Evolutionary conservation across 1,284 basidiomycete species (phyloP).

Genomic region (Taiwanofungus camphoratus): DNA sequence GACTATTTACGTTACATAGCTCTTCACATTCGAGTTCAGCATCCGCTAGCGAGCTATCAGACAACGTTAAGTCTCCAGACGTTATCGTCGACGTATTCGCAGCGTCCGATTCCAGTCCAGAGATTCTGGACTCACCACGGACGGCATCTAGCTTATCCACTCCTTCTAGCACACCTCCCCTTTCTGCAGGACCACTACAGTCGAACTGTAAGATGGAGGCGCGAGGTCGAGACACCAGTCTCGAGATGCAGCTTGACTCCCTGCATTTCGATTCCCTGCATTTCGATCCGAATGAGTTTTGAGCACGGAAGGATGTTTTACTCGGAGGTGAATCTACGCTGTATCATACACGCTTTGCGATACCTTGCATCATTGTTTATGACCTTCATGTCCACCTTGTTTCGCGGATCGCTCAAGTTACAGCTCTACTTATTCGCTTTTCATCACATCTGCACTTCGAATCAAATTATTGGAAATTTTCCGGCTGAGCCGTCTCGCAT

Average conservation of each 20-base stretch:
- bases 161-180: conserved; percentile 3
- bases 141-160: conserved; percentile 8
- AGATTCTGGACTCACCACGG: conserved; percentile 10
- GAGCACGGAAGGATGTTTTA: conserved; percentile 6
- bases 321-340: neutral
- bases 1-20: conserved; percentile 21
- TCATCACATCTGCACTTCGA: conserved; percentile 1
- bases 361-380: conserved; percentile 6
- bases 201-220: conserved; percentile 4
- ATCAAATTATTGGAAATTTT: neutral
- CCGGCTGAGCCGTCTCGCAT: conserved; percentile 8
- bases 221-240: conserved; percentile 35
- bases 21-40: conserved; percentile 6
- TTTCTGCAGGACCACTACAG: neutral
- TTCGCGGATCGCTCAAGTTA: conserved; percentile 2
- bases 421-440: conserved; percentile 8
- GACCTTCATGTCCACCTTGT: neutral
- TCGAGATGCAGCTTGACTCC: conserved; percentile 64
- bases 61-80: neutral
- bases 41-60: too few species aligned
- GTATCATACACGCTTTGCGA: conserved; percentile 9
- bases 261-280: conserved; percentile 63
- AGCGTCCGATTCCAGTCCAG: conserved; percentile 4
- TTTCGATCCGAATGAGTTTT: conserved; percentile 54
- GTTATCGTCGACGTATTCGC: conserved; percentile 1